phyloP scores from a whole-genome alignment of 2,329 filamentous ascomycete species.

The Fusarium odoratissimum region DNA sequence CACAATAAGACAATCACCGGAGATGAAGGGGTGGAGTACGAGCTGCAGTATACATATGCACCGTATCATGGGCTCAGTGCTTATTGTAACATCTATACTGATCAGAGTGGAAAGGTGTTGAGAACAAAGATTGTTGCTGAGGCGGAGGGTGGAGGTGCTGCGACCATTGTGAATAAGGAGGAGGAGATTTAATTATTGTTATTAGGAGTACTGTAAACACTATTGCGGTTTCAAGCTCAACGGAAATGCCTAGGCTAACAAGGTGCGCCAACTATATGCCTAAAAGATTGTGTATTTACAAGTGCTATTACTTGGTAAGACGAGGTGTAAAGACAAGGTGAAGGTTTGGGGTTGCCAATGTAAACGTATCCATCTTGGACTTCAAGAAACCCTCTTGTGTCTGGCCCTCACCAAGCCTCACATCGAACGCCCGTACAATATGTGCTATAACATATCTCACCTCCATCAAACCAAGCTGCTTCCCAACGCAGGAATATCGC shows the following conservation, averaged over 20 bases:
- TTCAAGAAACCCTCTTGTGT: not conserved
- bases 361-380: constrained; percentile 2
- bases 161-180: constrained; percentile 23
- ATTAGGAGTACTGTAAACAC: no score
- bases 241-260: no score
- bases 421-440: constrained; percentile 17
- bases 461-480: constrained; percentile 36
- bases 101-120: constrained; percentile 20
- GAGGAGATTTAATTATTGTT: not conserved
- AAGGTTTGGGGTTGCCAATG: not conserved
- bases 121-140: constrained; percentile 28
- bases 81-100: constrained; percentile 25
- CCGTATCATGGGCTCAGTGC: constrained; percentile 23
- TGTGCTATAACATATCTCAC: constrained; percentile 19
- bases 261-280: no score
- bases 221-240: no score
- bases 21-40: constrained; percentile 3
- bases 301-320: not conserved
- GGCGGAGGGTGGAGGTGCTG: constrained; percentile 25
- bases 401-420: not conserved
- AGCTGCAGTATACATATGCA: constrained; percentile 25
- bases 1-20: constrained; percentile 18
- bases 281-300: not conserved
- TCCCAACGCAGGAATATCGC: constrained; percentile 29
- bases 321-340: not conserved